phyloP scores from a whole-genome alignment of 306 rosid genomes.

The Fagus crenata region DNA sequence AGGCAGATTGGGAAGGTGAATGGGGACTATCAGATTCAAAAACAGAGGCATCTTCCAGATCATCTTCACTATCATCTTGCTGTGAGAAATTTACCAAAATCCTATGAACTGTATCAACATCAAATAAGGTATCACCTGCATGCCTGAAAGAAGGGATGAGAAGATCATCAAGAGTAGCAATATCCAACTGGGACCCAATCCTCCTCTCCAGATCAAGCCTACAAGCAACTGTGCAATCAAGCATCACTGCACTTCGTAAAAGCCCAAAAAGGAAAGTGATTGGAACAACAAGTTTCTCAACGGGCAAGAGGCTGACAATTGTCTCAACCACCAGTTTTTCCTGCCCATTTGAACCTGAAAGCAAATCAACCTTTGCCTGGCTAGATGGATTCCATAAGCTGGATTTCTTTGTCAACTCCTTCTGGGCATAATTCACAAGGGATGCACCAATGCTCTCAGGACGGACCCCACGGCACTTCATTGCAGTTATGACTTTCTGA shows the following conservation, averaged over 20 bases:
- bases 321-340: constrained; percentile 86
- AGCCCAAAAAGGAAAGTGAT: constrained; percentile 90
- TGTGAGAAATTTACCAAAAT: constrained; percentile 84
- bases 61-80: constrained; percentile 97
- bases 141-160: constrained; percentile 90
- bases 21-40: constrained; percentile 88
- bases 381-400: constrained; percentile 75
- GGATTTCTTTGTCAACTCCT: constrained; percentile 80
- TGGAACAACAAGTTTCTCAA: constrained; percentile 84
- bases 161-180: constrained; percentile 89
- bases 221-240: constrained; percentile 70
- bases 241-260: constrained; percentile 84
- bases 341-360: constrained; percentile 57
- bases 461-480: constrained; percentile 94
- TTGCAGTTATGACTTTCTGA: constrained; percentile 83
- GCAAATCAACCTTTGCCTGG: constrained; percentile 62
- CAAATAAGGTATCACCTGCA: constrained; percentile 86
- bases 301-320: constrained; percentile 81
- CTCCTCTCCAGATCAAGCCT: constrained; percentile 91
- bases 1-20: constrained; percentile 80
- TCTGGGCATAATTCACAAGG: constrained; percentile 82
- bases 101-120: constrained; percentile 96
- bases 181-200: constrained; percentile 90
- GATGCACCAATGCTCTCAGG: constrained; percentile 94
- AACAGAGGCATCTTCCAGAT: constrained; percentile 75